phyloP scores from a whole-genome alignment of 2,329 filamentous ascomycete genomes.

The Pseudocercospora musae region DNA sequence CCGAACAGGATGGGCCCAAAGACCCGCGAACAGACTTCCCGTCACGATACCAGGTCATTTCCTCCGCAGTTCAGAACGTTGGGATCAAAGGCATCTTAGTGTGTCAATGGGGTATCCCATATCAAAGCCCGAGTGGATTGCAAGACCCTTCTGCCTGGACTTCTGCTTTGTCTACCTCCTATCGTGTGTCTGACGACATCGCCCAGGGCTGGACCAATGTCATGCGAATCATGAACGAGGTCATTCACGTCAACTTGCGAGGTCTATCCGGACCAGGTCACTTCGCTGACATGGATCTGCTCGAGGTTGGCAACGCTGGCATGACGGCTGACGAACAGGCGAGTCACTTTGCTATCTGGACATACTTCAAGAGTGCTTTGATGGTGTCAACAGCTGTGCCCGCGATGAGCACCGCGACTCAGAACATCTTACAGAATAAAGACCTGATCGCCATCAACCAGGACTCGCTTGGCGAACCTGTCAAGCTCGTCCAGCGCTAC shows the following conservation, averaged over 20 bases:
- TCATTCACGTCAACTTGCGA: slow-evolving; percentile 29
- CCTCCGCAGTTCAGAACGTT: slow-evolving; percentile 26
- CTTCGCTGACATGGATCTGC: slow-evolving; percentile 31
- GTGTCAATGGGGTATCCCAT: slow-evolving; percentile 30
- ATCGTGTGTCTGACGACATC: slow-evolving; percentile 34
- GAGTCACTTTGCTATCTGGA: slow-evolving; percentile 32
- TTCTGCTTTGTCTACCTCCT: slow-evolving; percentile 30
- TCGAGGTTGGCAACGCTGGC: slow-evolving; percentile 33
- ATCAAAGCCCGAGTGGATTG: slow-evolving; percentile 23
- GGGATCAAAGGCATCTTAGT: slow-evolving; percentile 31
- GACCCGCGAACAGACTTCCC: slow-evolving; percentile 31
- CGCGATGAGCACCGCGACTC: slow-evolving; percentile 20
- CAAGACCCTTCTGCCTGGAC: slow-evolving; percentile 34
- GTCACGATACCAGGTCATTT: slow-evolving; percentile 26
- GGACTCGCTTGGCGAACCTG: slow-evolving; percentile 52
- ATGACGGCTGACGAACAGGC: slow-evolving; percentile 31
- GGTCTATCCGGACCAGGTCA: slow-evolving; percentile 29
- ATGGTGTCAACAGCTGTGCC: slow-evolving; percentile 25
- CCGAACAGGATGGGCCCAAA: slow-evolving; percentile 29
- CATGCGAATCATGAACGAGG: slow-evolving; percentile 31
- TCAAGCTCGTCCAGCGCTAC: slow-evolving; percentile 45
- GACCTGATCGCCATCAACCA: slow-evolving; percentile 59
- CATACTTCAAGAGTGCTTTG: slow-evolving; percentile 31
- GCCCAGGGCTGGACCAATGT: slow-evolving; percentile 31
- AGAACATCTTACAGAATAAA: slow-evolving; percentile 43